Evolutionary conservation across 2,329 filamentous ascomycete species (phyloP).

Genomic region (Alternaria sp.): DNA sequence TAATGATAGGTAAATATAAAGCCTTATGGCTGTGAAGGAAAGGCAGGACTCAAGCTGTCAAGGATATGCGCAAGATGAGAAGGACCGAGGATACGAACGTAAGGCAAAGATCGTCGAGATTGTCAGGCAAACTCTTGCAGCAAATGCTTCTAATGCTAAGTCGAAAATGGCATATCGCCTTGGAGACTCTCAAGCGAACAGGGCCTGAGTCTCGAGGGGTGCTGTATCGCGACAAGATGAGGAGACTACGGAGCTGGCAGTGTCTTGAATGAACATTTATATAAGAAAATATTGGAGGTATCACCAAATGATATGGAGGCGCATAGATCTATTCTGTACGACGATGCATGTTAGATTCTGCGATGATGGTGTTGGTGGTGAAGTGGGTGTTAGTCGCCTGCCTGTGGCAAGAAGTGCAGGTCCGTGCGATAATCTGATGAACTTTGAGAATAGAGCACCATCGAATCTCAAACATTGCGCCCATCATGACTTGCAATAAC

Average conservation of each 20-base stretch:
- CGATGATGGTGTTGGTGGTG: not conserved
- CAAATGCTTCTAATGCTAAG: not conserved
- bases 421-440: slow-evolving; percentile 24
- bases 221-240: not conserved
- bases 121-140: not conserved
- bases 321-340: not conserved
- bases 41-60: not conserved
- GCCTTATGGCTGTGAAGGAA: not conserved
- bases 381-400: not conserved
- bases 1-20: not conserved
- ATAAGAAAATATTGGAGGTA: not conserved
- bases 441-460: slow-evolving; percentile 10
- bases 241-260: not conserved
- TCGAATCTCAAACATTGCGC: not conserved
- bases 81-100: not conserved
- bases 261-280: not conserved
- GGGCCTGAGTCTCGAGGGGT: not conserved
- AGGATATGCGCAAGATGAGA: not conserved
- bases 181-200: not conserved
- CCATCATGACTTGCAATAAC: slow-evolving; percentile 40
- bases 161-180: not conserved
- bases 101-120: not conserved
- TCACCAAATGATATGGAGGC: not conserved
- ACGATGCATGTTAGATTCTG: not conserved
- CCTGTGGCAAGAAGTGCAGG: slow-evolving; percentile 8